phyloP scores from a whole-genome alignment of 441 rosid species.

The Pelargonium exstipulatum region DNA sequence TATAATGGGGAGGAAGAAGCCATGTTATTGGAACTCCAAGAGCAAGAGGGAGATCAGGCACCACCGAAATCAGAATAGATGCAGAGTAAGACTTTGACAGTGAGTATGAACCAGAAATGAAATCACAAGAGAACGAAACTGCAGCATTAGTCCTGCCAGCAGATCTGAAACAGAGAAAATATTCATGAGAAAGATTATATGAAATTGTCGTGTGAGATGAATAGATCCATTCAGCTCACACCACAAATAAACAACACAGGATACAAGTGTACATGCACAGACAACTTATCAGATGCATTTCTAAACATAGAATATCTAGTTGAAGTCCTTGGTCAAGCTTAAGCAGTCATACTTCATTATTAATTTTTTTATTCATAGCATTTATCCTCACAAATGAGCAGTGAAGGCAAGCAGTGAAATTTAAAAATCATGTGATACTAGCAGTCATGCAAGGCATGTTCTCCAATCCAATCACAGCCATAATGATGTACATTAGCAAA shows the following conservation, averaged over 20 bases:
- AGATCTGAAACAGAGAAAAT: slow-evolving; percentile 48
- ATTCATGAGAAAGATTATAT: slow-evolving; percentile 24
- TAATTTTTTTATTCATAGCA: background rate
- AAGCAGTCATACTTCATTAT: background rate
- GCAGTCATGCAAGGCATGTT: background rate
- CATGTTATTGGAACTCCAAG: slow-evolving; percentile 87
- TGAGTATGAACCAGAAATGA: slow-evolving; percentile 54
- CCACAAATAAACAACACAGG: slow-evolving; percentile 4
- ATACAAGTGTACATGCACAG: background rate
- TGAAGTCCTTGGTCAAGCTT: slow-evolving; percentile 8
- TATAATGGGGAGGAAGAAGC: slow-evolving; percentile 88
- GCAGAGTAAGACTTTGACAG: slow-evolving; percentile 64
- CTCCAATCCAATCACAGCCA: slow-evolving; percentile 2
- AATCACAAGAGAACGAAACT: slow-evolving; percentile 77
- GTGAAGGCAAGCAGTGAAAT: background rate
- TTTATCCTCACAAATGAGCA: background rate
- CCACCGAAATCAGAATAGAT: slow-evolving; percentile 51
- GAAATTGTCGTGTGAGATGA: slow-evolving; percentile 7
- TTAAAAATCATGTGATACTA: background rate
- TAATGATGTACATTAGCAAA: background rate
- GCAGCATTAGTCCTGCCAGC: slow-evolving; percentile 67
- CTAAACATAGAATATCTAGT: slow-evolving; percentile 12
- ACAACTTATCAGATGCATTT: slow-evolving; percentile 16
- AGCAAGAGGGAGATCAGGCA: slow-evolving; percentile 82
- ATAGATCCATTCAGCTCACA: background rate